phyloP scores from a whole-genome alignment of 306 rosid species.

The Ceratonia siliqua region DNA sequence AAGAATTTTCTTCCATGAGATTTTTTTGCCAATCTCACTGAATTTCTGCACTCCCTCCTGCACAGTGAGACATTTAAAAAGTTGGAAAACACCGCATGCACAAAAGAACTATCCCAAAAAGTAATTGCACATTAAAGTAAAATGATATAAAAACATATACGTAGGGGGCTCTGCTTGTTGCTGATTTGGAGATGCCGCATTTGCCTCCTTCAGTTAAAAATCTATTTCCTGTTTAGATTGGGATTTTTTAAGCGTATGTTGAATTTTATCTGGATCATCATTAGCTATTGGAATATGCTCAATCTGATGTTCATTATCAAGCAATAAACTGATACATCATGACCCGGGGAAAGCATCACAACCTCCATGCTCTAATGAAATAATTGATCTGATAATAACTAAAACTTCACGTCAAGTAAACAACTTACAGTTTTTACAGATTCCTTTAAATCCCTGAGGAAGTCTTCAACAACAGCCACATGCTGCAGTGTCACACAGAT shows the following conservation, averaged over 20 bases:
- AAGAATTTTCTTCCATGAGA: conserved; percentile 63
- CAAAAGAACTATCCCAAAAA: background rate
- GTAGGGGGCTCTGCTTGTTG: conserved; percentile 31
- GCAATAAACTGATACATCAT: conserved; percentile 20
- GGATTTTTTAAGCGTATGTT: conserved; percentile 14
- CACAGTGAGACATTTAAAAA: conserved; percentile 16
- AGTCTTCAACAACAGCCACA: conserved; percentile 65
- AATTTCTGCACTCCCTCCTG: conserved; percentile 65
- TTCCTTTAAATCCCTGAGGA: conserved; percentile 70
- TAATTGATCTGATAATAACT: conserved; percentile 17
- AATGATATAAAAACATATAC: background rate
- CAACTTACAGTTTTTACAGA: conserved; percentile 77
- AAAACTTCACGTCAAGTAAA: conserved; percentile 20
- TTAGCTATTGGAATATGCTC: conserved; percentile 28
- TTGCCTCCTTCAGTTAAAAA: conserved; percentile 32
- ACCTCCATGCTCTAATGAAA: background rate
- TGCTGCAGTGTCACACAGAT: conserved; percentile 94
- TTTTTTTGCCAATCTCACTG: conserved; percentile 17
- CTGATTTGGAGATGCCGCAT: conserved; percentile 28
- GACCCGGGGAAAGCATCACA: conserved; percentile 8
- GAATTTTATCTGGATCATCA: conserved; percentile 22
- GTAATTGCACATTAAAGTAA: background rate
- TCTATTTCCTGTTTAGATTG: conserved; percentile 31
- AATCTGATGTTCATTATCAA: conserved; percentile 4
- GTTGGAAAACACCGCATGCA: background rate